Percentiles rank a stretch among this genome's conserved stretches.
phyloP scores from a whole-genome alignment of 306 rosid genomes.

The Pyrus communis region DNA sequence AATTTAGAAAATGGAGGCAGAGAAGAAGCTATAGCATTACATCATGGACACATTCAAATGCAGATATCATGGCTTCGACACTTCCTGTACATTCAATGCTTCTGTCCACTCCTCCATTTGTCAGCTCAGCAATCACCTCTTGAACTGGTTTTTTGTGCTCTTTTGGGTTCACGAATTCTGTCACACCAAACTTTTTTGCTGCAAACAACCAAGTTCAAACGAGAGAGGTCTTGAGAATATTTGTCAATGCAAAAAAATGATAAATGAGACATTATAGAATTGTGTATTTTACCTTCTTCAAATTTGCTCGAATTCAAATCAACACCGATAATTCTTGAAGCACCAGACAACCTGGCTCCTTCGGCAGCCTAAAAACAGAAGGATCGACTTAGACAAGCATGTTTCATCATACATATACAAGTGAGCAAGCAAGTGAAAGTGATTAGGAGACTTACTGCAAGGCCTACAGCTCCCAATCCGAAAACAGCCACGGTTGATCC shows the following conservation, averaged over 20 bases:
- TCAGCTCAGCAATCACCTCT: not conserved
- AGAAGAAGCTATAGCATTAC: not conserved
- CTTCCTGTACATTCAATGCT: slow-evolving; percentile 37
- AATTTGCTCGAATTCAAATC: slow-evolving; percentile 65
- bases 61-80: slow-evolving; percentile 38
- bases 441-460: slow-evolving; percentile 50
- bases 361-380: slow-evolving; percentile 53
- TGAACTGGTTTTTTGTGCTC: slow-evolving; percentile 40
- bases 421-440: not conserved
- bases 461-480: slow-evolving; percentile 92
- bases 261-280: not conserved
- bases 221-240: not conserved
- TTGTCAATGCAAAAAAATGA: not conserved
- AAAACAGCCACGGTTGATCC: slow-evolving; percentile 81
- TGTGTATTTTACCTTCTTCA: slow-evolving; percentile 42
- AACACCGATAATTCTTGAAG: slow-evolving; percentile 77
- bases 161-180: slow-evolving; percentile 44
- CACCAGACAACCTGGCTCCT: slow-evolving; percentile 84
- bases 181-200: slow-evolving; percentile 47
- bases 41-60: slow-evolving; percentile 53
- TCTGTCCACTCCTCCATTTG: not conserved
- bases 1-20: not conserved
- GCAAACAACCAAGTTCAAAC: not conserved
- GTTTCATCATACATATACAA: too few relatives aligned
- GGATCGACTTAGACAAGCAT: too few relatives aligned